Evolutionary conservation across 2,329 filamentous ascomycete species (phyloP), one percentile per base, ranked within the genome.

Genomic region (Camillea tinctor): DNA sequence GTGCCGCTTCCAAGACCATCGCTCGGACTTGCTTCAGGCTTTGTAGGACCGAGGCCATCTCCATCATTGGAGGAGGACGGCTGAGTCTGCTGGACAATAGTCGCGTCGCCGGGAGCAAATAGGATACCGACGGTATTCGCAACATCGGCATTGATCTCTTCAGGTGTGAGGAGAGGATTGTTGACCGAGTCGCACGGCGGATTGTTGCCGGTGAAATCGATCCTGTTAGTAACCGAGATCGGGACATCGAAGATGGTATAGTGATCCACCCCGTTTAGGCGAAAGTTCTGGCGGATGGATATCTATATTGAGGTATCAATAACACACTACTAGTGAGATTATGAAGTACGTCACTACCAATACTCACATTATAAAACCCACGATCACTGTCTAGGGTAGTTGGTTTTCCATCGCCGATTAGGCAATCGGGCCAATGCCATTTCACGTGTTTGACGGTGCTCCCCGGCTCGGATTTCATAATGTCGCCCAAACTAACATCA

Each of bases 381-480:
- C 86, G 79, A 22, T 81, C 82, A 55, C 81, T 85, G 59, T 76
- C 76, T 0, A 74, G 71, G 3, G 74, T 71, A 1, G 72, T 66
- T 23, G 81, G 77, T 64, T 81, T 72, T 2, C 85, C 85, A 54
- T 87, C 77, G 19, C 88, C 88, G 2, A 86, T 84, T 0, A 91
- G 77, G 66, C 88, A 91, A 60, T 83, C 81, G 0, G 89, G 88
- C 88, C 88, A 91, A 20, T 83, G 77, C 86, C 88, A 91, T 69
- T 88, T 87, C 62, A 91, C 81, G 70, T 91, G 88, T 71, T 91
- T 91, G 50, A 91, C 89, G 0, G 88, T 91, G 69, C 87, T 89
- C 3, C 83, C 83, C 0, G 81, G 74, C 69, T 91, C 88, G 63
- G 88, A 84, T 24, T 75, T 72, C 77, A 91, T 82, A 57, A 91